Evolutionary conservation across 768 basidiomycete species (phyloP).

Genomic region (Phanerochaete carnosa): DNA sequence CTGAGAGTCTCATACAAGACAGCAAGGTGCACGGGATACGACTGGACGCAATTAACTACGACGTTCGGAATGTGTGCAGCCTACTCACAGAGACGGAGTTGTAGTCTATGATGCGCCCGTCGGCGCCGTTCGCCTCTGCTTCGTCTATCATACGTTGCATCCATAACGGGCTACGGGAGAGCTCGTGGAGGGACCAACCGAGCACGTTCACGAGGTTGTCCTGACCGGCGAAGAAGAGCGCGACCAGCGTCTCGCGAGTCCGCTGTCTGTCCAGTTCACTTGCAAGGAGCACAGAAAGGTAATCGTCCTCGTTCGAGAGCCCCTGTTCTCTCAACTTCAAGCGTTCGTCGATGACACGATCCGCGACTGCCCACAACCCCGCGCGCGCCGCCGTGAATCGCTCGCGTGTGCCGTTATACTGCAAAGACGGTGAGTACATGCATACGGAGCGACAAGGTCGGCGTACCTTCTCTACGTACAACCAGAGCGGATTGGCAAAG

Average conservation of each 20-base stretch:
- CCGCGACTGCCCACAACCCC: neutral
- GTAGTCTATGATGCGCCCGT: neutral
- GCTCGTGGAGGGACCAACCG: constrained; percentile 14
- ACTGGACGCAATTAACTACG: too few species aligned
- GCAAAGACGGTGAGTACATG: neutral
- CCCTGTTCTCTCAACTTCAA: neutral
- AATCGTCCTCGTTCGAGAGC: too few species aligned
- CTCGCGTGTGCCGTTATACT: neutral
- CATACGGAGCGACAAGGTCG: neutral
- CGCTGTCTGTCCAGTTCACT: too few species aligned
- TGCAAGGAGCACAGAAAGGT: too few species aligned
- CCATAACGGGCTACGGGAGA: constrained; percentile 12
- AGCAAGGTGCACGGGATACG: constrained; percentile 14
- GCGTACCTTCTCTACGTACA: too few species aligned
- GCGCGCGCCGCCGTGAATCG: neutral
- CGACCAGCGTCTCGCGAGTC: constrained; percentile 13
- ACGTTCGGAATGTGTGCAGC: too few species aligned
- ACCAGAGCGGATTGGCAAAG: too few species aligned
- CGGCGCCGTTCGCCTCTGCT: neutral
- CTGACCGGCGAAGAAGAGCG: constrained; percentile 15
- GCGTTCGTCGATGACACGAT: neutral
- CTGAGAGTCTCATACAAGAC: constrained; percentile 13
- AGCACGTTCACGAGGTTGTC: constrained; percentile 15
- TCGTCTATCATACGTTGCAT: constrained; percentile 11
- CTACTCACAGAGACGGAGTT: neutral